Conservation (phyloP, 495 filamentous ascomycete species). For the Penicillium waksmanii region DNA sequence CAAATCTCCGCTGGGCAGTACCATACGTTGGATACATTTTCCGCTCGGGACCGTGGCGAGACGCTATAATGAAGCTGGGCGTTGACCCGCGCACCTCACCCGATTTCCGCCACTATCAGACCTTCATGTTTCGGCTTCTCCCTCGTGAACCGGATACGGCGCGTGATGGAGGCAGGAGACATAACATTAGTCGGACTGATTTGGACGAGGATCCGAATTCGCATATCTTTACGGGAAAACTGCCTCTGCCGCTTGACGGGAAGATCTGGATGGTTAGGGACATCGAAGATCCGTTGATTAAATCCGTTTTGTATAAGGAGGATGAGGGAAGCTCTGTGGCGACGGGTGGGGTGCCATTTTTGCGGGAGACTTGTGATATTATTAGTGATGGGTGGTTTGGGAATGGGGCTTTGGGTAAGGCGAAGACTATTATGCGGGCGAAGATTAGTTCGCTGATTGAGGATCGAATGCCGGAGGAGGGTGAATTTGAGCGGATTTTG, state of each 20-base stretch:
- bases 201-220: conserved; percentile 19
- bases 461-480: conserved; percentile 44
- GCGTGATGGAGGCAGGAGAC: conserved; percentile 65
- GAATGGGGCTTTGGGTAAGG: conserved; percentile 76
- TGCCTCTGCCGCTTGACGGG: conserved; percentile 66
- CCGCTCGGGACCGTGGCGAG: conserved; percentile 85
- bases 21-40: conserved; percentile 89
- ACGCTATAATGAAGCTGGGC: conserved; percentile 81
- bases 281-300: conserved; percentile 66
- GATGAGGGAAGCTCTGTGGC: neutral
- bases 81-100: conserved; percentile 80
- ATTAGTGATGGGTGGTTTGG: conserved; percentile 78
- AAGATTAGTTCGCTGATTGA: conserved; percentile 65
- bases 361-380: conserved; percentile 51
- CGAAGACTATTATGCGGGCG: conserved; percentile 80
- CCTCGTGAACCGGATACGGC: conserved; percentile 81
- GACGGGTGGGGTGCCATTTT: neutral
- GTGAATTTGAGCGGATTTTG: conserved; percentile 50
- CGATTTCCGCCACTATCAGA: conserved; percentile 80
- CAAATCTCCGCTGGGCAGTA: conserved; percentile 63
- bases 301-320: conserved; percentile 29
- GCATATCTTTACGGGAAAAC: conserved; percentile 82
- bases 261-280: conserved; percentile 94
- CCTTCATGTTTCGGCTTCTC: conserved; percentile 73
- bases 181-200: conserved; percentile 28